Conservation (phyloP, 768 basidiomycete species). For the Phanerochaete sordida region DNA sequence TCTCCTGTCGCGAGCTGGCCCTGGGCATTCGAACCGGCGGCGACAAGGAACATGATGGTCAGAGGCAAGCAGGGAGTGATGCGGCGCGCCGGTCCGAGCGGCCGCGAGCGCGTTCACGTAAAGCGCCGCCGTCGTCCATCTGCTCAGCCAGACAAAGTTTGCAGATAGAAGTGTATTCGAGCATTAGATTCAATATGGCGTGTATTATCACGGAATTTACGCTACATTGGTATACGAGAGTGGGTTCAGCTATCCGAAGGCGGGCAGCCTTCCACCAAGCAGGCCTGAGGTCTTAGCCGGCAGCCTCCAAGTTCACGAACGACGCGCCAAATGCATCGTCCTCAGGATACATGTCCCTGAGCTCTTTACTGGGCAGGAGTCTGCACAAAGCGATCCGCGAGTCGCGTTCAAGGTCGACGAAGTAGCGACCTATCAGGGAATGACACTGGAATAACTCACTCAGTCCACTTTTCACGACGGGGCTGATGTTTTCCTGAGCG, state of each 20-base stretch:
- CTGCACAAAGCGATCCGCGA: constrained; percentile 13
- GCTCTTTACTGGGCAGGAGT: constrained; percentile 5
- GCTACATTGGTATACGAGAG: no score
- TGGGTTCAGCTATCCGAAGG: no score
- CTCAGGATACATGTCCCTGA: constrained; percentile 12
- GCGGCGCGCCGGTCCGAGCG: neutral
- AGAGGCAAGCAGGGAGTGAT: neutral
- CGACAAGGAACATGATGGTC: constrained; percentile 23
- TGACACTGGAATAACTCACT: constrained; percentile 24
- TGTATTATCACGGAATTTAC: no score
- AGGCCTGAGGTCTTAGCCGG: no score
- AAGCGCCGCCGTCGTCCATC: no score
- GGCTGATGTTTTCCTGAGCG: constrained; percentile 32
- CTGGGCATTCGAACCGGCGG: constrained; percentile 47
- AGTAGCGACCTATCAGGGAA: constrained; percentile 31
- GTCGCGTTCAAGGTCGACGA: constrained; percentile 29
- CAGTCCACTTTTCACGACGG: constrained; percentile 9
- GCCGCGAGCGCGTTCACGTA: no score
- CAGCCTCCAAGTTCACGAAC: neutral
- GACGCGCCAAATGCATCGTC: constrained; percentile 10
- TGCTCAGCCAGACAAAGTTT: no score
- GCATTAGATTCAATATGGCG: no score
- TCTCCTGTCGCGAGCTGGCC: constrained; percentile 44
- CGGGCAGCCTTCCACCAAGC: no score
- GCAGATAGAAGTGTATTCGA: neutral